Conservation (phyloP, 2,329 filamentous ascomycete species). For the Alternaria postmessia region DNA sequence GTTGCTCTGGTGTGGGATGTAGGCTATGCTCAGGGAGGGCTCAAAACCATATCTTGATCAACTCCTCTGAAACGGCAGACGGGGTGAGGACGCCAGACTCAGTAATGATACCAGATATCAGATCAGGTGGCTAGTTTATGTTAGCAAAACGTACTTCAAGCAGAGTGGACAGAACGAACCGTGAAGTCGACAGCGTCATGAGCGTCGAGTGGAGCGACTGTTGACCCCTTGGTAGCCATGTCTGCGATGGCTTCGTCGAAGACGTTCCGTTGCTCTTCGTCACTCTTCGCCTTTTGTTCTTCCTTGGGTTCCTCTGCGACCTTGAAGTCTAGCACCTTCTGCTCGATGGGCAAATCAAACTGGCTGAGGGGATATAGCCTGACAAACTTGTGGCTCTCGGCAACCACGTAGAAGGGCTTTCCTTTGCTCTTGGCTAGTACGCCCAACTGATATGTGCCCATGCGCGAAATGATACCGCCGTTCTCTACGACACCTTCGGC, state of each 20-base stretch:
- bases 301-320: conserved; percentile 55
- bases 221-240: conserved; percentile 33
- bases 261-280: conserved; percentile 49
- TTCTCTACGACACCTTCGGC: conserved; percentile 91
- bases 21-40: conserved; percentile 23
- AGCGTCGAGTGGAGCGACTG: conserved; percentile 32
- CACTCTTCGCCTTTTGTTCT: conserved; percentile 14
- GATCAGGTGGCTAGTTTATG: conserved; percentile 65
- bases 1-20: conserved; percentile 11
- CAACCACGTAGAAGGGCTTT: conserved; percentile 87
- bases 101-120: conserved; percentile 77
- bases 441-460: conserved; percentile 88
- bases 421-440: conserved; percentile 76
- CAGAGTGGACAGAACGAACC: conserved; percentile 52
- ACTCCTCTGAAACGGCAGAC: conserved; percentile 73
- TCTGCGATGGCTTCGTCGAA: conserved; percentile 53
- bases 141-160: conserved; percentile 5
- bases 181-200: conserved; percentile 74
- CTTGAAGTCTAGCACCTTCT: conserved; percentile 78
- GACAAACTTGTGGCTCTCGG: conserved; percentile 97
- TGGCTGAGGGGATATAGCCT: conserved; percentile 84
- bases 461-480: conserved; percentile 86
- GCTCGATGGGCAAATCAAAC: conserved; percentile 80
- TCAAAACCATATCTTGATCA: conserved; percentile 69
- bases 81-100: conserved; percentile 77